Evolutionary conservation across 2,329 filamentous ascomycete genomes (phyloP).

Genomic region (Sclerotinia spermophila): DNA sequence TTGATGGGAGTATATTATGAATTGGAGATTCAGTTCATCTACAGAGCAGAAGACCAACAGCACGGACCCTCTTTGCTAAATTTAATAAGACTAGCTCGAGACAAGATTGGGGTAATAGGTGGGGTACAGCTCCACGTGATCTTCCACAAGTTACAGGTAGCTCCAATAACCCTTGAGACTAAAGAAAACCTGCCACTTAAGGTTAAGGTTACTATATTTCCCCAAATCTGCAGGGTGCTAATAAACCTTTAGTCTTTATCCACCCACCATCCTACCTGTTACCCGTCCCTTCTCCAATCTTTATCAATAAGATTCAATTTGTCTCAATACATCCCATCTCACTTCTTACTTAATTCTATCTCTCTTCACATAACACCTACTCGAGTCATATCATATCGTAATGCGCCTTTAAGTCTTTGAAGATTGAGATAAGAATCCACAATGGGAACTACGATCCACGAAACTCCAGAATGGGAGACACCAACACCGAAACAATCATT

Average conservation of each 20-base stretch:
- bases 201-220: background rate
- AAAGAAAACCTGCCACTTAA: background rate
- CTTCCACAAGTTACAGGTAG: background rate
- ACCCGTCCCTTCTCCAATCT: background rate
- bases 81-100: background rate
- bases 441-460: constrained; percentile 24
- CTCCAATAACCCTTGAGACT: background rate
- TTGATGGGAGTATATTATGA: too few species aligned
- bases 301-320: background rate
- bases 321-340: constrained; percentile 1
- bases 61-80: background rate
- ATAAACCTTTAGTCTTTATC: background rate
- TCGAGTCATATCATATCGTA: background rate
- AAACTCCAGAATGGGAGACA: constrained; percentile 32
- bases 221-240: background rate
- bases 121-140: too few species aligned
- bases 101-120: too few species aligned
- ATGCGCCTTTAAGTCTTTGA: background rate
- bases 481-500: constrained; percentile 19
- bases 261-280: too few species aligned
- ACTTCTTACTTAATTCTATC: background rate
- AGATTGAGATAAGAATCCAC: background rate
- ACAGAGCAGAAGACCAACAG: too few species aligned
- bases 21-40: too few species aligned
- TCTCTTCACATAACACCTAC: background rate